phyloP scores from a whole-genome alignment of 805 yeast species.

The Candida stauntonica region DNA sequence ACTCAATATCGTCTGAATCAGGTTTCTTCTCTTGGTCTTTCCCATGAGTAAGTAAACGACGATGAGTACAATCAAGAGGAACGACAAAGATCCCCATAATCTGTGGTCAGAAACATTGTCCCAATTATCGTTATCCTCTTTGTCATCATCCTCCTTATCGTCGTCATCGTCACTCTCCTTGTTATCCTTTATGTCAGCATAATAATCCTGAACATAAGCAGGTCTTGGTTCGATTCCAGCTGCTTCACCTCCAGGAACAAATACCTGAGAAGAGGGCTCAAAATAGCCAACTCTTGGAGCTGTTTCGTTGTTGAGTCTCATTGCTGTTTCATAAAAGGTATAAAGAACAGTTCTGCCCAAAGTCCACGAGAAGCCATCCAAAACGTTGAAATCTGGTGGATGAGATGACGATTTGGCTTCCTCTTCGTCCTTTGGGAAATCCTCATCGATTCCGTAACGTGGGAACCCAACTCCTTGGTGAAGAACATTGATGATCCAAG shows the following conservation, averaged over 20 bases:
- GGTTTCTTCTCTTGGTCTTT: slow-evolving; percentile 22
- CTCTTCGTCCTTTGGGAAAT: slow-evolving; percentile 24
- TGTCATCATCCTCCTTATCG: slow-evolving; percentile 28
- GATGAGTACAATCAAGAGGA: slow-evolving; percentile 28
- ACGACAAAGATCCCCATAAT: slow-evolving; percentile 34
- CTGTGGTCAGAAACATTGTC: slow-evolving; percentile 33
- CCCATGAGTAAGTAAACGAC: slow-evolving; percentile 35
- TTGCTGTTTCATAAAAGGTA: slow-evolving; percentile 47
- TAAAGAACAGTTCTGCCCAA: slow-evolving; percentile 59
- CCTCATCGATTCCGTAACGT: slow-evolving; percentile 39
- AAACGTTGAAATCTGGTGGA: slow-evolving; percentile 38
- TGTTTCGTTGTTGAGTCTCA: slow-evolving; percentile 7
- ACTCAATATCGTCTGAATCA: slow-evolving; percentile 14
- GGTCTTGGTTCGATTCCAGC: slow-evolving; percentile 41
- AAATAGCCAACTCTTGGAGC: slow-evolving; percentile 39
- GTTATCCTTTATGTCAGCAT: slow-evolving; percentile 14
- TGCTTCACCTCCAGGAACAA: slow-evolving; percentile 51
- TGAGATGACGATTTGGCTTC: slow-evolving; percentile 3
- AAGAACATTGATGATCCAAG: slow-evolving; percentile 53
- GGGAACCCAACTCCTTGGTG: slow-evolving; percentile 62
- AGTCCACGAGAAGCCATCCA: slow-evolving; percentile 50
- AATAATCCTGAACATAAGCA: slow-evolving; percentile 26
- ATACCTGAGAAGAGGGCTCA: slow-evolving; percentile 43
- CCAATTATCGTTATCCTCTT: slow-evolving; percentile 30
- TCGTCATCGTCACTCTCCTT: slow-evolving; percentile 26